Base-by-base conservation (phyloP, 2,329 filamentous ascomycete species). In the Shiraia bambusicola region DNA sequence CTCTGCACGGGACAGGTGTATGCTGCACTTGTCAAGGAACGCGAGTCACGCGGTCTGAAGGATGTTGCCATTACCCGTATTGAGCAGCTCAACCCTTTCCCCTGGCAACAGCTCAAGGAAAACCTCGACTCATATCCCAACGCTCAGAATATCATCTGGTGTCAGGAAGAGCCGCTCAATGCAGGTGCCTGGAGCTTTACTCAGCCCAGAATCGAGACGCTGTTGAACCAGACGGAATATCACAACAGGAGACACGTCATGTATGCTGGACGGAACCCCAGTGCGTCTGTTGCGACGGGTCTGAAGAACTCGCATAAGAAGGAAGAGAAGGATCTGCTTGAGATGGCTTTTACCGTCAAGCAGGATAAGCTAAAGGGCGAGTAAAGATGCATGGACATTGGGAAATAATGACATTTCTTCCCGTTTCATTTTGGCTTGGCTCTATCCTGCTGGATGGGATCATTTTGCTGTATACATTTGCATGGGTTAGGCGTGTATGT, bases 61-160 rank as follows among this genome's bases (percentile, higher is more conserved):
- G 86, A 96, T 67, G 87, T 92, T 14, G 93, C 92, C 64, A 86
- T 98, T 69, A 96, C 91, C 15, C 90, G 93, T 67, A 83, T 98
- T 56, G 93, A 98, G 77, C 93, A 98, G 76, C 82, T 98, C 47
- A 91, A 98, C 76, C 93, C 93, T 63, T 98, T 98, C 88, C 93
- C 93, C 37, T 98, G 93, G 92, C 84, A 91, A 61, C 90, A 93
- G 72, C 82, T 98, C 40, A 88, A 87, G 77, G 92, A 97, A 72
- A 97, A 97, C 77, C 81, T 98, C 40, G 92, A 98, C 77, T 83
- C 77, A 71, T 98, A 98, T 78, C 89, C 91, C 68, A 98, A 98
- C 72, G 92, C 92, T 59, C 88, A 96, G 80, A 92, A 90, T 52
- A 90, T 98, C 56, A 90, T 98, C 51, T 98, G 91, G 91, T 85